A percentile compares a stretch with the other conserved stretches of the same genome.
Evolutionary conservation across 2,329 filamentous ascomycete genomes (phyloP).

Genomic region (Phyllosticta citribraziliensis): DNA sequence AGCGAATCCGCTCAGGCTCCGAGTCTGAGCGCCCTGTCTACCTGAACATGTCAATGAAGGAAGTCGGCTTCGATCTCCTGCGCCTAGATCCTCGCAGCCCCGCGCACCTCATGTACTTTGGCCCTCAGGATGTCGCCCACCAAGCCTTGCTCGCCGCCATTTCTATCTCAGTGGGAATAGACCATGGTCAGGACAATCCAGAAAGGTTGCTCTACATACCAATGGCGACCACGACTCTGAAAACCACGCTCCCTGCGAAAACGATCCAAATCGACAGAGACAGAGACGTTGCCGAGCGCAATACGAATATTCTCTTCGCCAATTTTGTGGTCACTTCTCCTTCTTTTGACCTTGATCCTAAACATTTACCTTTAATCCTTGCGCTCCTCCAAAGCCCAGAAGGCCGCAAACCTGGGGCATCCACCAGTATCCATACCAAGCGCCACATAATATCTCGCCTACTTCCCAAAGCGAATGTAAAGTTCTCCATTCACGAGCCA

Average conservation of each 20-base stretch:
- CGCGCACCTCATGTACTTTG: constrained; percentile 97
- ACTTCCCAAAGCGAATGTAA: constrained; percentile 86
- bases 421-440: constrained; percentile 30
- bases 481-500: constrained; percentile 93
- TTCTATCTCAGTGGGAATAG: constrained; percentile 82
- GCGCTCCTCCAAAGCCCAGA: constrained; percentile 54
- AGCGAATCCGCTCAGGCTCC: constrained; percentile 60
- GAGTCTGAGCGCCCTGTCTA: constrained; percentile 57
- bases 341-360: constrained; percentile 84
- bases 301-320: constrained; percentile 91
- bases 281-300: constrained; percentile 67
- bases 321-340: constrained; percentile 95
- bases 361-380: constrained; percentile 77
- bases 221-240: constrained; percentile 92
- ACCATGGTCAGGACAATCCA: constrained; percentile 77
- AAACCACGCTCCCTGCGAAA: constrained; percentile 90
- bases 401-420: constrained; percentile 6
- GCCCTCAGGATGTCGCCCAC: constrained; percentile 82
- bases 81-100: constrained; percentile 86
- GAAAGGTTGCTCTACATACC: constrained; percentile 88
- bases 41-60: constrained; percentile 88
- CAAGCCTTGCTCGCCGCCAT: constrained; percentile 87
- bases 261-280: constrained; percentile 71
- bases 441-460: constrained; percentile 71
- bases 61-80: constrained; percentile 86